Conservation (phyloP, 73 alveolate genomes). For the Symbiodinium pilosum region DNA sequence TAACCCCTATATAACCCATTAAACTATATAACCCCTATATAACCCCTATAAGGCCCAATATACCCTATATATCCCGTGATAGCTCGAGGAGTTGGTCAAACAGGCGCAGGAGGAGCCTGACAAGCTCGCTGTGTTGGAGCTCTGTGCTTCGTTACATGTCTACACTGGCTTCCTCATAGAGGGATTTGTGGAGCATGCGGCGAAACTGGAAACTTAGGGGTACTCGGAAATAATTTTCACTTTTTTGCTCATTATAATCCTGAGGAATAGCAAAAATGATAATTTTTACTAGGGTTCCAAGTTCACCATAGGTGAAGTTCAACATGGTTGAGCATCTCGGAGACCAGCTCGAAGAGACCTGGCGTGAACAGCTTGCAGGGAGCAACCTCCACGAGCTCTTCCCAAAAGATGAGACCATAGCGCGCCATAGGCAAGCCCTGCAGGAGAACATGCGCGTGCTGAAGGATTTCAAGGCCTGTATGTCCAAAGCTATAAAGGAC, state of each 20-base stretch:
- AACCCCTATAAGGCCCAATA: no score
- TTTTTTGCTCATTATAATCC: no score
- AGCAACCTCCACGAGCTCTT: slow-evolving; percentile 29
- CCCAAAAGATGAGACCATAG: slow-evolving; percentile 22
- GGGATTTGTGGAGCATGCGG: slow-evolving; percentile 37
- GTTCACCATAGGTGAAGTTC: no score
- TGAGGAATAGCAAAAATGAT: no score
- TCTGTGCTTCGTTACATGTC: slow-evolving; percentile 35
- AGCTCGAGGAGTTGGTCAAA: slow-evolving; percentile 4
- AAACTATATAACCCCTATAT: no score
- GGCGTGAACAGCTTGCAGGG: neutral
- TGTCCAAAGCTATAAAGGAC: neutral
- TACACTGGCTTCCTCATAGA: slow-evolving; percentile 16
- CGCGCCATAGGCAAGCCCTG: neutral
- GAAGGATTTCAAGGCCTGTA: slow-evolving; percentile 29
- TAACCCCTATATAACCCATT: no score
- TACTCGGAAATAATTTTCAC: no score
- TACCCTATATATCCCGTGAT: no score
- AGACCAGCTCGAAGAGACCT: neutral
- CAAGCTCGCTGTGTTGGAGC: slow-evolving; percentile 36
- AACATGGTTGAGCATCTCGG: slow-evolving; percentile 53
- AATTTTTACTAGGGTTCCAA: no score
- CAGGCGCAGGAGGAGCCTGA: slow-evolving; percentile 15
- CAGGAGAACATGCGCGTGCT: neutral
- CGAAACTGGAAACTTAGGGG: no score